These are phyloP conservation scores for Aureobasidium sp. DNA, from an alignment of 2,329 filamentous ascomycete genomes.

Conservation along the genomic window DNA sequence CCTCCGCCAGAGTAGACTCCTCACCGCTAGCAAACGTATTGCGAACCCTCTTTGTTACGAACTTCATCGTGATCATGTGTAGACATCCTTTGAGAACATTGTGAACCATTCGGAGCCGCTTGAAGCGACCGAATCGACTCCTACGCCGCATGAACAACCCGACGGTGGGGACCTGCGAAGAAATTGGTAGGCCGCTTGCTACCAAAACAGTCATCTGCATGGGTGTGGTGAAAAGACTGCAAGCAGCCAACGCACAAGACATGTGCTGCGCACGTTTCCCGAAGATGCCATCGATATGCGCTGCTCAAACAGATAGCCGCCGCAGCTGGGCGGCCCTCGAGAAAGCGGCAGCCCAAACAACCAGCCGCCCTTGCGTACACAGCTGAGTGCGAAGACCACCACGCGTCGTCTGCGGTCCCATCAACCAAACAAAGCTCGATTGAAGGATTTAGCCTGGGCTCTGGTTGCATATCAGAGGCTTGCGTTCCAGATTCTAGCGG, in stretches of 20 bases:
- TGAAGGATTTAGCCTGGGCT: not conserved
- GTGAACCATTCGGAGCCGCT: not conserved
- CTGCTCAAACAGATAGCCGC: not conserved
- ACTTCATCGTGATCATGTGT: too few relatives aligned
- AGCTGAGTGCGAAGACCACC: not conserved
- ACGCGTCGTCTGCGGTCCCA: not conserved
- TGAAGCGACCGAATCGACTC: too few relatives aligned
- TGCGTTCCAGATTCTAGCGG: not conserved
- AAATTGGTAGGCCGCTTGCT: not conserved
- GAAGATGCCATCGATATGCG: not conserved
- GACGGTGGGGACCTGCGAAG: not conserved
- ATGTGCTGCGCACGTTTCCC: not conserved
- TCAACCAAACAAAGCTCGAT: not conserved
- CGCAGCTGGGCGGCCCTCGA: not conserved
- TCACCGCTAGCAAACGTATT: not conserved
- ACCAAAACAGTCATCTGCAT: not conserved
- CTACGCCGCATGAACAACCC: not conserved
- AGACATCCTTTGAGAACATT: too few relatives aligned
- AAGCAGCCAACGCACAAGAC: not conserved
- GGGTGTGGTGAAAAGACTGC: not conserved
- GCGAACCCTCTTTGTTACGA: not conserved
- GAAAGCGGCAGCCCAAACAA: not conserved
- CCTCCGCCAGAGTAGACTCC: not conserved
- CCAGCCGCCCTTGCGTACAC: slow-evolving; percentile 5
- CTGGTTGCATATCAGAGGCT: not conserved